Evolutionary conservation across 192 early-diverging fungal genomes (phyloP).

Genomic region (Coemansia brasiliensis): DNA sequence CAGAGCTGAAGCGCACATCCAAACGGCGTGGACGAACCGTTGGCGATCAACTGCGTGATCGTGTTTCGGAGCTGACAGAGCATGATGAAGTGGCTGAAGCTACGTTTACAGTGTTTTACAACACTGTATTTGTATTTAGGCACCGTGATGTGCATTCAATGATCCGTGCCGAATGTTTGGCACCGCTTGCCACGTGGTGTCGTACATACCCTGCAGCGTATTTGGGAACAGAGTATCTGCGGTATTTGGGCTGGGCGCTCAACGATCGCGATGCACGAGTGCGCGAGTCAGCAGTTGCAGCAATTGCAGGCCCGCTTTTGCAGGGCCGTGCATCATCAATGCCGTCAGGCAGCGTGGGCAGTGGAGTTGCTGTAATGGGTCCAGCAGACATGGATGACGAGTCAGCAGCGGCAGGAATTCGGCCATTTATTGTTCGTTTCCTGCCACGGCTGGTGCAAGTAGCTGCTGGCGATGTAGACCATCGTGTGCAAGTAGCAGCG

Average conservation of each 20-base stretch:
- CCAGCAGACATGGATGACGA: constrained; percentile 59
- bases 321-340: constrained; percentile 57
- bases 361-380: constrained; percentile 77
- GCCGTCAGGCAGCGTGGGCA: constrained; percentile 67
- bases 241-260: constrained; percentile 86
- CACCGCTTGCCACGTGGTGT: constrained; percentile 81
- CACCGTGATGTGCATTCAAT: constrained; percentile 83
- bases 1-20: constrained; percentile 45
- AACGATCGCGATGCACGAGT: constrained; percentile 77
- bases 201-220: constrained; percentile 67
- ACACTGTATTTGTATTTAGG: constrained; percentile 85
- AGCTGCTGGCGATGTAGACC: constrained; percentile 45
- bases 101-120: constrained; percentile 73
- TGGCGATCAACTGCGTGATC: constrained; percentile 18
- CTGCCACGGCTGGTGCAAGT: constrained; percentile 45
- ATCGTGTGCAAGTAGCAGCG: constrained; percentile 45
- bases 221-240: constrained; percentile 70
- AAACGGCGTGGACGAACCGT: constrained; percentile 11
- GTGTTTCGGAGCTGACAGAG: constrained; percentile 46
- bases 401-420: constrained; percentile 52
- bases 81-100: constrained; percentile 62
- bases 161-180: constrained; percentile 83
- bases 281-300: constrained; percentile 69
- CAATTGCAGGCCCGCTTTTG: constrained; percentile 59
- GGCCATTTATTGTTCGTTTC: constrained; percentile 40